These are phyloP conservation scores for Babesia sp. DNA, from an alignment of 169 alveolate species.

Conservation along the genomic window DNA sequence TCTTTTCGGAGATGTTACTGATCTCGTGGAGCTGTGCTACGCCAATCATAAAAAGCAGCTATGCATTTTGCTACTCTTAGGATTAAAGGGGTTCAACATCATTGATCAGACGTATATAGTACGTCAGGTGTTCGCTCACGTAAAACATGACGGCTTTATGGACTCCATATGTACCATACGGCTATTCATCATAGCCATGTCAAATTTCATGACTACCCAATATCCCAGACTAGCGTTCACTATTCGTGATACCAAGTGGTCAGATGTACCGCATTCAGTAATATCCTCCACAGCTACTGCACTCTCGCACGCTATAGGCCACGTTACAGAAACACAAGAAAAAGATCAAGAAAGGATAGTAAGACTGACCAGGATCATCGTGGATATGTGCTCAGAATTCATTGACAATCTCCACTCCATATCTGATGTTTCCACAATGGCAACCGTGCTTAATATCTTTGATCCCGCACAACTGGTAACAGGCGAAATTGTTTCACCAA, in stretches of 20 bases:
- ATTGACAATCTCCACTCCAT: not conserved
- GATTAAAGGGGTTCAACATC: slow-evolving; percentile 45
- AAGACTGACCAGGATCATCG: not conserved
- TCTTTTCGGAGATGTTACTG: not conserved
- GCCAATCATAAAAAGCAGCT: slow-evolving; percentile 35
- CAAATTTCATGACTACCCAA: slow-evolving; percentile 9
- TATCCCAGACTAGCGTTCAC: slow-evolving; percentile 26
- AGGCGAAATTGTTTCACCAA: slow-evolving; percentile 5
- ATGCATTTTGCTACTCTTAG: slow-evolving; percentile 25
- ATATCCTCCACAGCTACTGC: not conserved
- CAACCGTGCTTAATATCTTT: slow-evolving; percentile 12
- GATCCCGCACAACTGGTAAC: slow-evolving; percentile 8
- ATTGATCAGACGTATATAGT: not conserved
- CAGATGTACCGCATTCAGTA: slow-evolving; percentile 20
- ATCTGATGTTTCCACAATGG: slow-evolving; percentile 29
- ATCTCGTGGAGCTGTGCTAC: not conserved
- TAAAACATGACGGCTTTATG: slow-evolving; percentile 13
- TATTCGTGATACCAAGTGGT: slow-evolving; percentile 15
- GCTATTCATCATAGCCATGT: slow-evolving; percentile 17
- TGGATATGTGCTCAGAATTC: slow-evolving; percentile 5
- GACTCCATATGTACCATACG: slow-evolving; percentile 24
- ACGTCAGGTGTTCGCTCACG: slow-evolving; percentile 23
- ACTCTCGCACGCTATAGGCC: not conserved
- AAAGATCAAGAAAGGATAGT: not conserved
- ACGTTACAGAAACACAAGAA: not conserved